Evolutionary conservation across 495 filamentous ascomycete genomes (phyloP).

Genomic region (Tetracladium marchalianum): DNA sequence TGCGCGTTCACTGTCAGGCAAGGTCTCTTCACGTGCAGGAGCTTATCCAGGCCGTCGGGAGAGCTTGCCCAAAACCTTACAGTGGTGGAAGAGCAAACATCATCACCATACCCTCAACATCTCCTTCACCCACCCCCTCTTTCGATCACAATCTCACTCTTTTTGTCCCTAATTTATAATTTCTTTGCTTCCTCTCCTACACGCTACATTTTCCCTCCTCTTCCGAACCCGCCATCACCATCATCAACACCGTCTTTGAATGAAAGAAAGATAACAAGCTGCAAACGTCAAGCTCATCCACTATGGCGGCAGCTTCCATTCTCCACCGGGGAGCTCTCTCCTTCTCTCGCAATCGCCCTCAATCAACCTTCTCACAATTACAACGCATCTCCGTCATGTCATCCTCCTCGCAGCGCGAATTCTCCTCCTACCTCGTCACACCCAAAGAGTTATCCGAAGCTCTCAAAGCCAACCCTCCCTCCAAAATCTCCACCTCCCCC

Average conservation of each 20-base stretch:
- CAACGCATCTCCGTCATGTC: constrained; percentile 2
- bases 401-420: constrained; percentile 26
- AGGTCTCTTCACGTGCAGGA: constrained; percentile 10
- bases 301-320: constrained; percentile 13
- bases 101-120: neutral
- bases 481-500: constrained; percentile 64
- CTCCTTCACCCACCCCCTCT: constrained; percentile 8
- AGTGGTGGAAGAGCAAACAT: constrained; percentile 1
- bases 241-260: neutral
- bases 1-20: neutral
- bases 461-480: constrained; percentile 63
- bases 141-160: neutral
- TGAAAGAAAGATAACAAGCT: no score
- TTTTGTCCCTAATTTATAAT: constrained; percentile 1
- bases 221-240: neutral
- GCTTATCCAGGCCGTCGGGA: no score
- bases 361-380: constrained; percentile 5
- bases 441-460: constrained; percentile 73
- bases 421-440: constrained; percentile 77
- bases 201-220: neutral
- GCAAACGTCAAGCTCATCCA: constrained; percentile 3
- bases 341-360: neutral
- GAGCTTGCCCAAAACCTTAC: neutral
- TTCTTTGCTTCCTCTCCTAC: neutral
- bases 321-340: constrained; percentile 4